phyloP scores from a whole-genome alignment of 116 monocot species.

The Cymodocea nodosa region DNA sequence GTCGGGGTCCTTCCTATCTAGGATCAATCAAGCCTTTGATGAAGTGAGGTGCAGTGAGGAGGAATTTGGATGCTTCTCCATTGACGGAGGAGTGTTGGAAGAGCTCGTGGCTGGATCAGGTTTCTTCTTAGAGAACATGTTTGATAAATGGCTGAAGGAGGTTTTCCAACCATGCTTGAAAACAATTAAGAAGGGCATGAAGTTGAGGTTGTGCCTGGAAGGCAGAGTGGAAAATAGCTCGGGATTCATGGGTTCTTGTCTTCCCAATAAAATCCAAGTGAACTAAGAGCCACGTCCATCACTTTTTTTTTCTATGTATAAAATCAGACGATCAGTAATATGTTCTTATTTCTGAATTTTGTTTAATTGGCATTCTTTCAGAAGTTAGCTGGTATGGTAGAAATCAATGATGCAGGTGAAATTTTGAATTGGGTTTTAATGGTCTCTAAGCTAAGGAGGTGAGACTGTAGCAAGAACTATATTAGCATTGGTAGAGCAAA shows the following conservation, averaged over 20 bases:
- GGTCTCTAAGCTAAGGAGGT: no score
- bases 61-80: constrained; percentile 7
- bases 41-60: constrained; percentile 7
- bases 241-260: constrained; percentile 30
- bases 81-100: constrained; percentile 26
- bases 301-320: background rate
- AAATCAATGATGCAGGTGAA: no score
- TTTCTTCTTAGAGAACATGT: constrained; percentile 35
- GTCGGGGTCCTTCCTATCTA: constrained; percentile 13
- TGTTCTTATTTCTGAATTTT: background rate
- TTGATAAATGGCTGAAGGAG: constrained; percentile 62
- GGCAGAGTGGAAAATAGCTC: constrained; percentile 22
- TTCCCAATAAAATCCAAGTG: constrained; percentile 41
- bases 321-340: background rate
- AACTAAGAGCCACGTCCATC: background rate
- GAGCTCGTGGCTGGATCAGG: constrained; percentile 26
- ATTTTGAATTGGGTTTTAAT: no score
- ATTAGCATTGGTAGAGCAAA: no score
- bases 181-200: constrained; percentile 54
- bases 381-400: no score
- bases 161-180: constrained; percentile 45
- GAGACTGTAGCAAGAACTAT: no score
- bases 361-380: no score
- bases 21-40: constrained; percentile 20
- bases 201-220: constrained; percentile 38